phyloP scores from a whole-genome alignment of 139 green algal genomes.

The Astrephomene gubernaculifera region DNA sequence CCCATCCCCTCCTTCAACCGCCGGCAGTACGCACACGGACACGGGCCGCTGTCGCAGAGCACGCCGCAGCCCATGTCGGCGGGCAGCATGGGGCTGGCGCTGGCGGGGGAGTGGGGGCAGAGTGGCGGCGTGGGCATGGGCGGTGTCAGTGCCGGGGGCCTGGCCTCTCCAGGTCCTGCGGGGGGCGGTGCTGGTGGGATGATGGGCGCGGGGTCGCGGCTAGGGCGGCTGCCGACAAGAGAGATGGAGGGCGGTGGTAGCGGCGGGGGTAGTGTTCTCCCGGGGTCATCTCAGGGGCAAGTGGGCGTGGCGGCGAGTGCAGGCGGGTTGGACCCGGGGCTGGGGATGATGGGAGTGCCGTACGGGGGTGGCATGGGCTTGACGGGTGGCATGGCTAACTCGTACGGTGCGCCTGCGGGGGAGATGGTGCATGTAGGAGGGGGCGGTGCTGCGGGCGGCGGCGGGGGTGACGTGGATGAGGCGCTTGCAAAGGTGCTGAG shows the following conservation, averaged over 20 bases:
- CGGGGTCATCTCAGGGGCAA: no score
- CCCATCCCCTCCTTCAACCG: conserved; percentile 48
- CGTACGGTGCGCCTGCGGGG: neutral
- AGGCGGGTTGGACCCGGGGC: neutral
- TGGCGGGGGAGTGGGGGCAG: conserved; percentile 21
- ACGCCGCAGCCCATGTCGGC: conserved; percentile 17
- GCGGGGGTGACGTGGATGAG: conserved; percentile 1
- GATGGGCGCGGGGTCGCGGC: neutral
- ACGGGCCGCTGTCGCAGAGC: conserved; percentile 23
- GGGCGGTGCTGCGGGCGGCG: neutral
- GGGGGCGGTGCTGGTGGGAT: neutral
- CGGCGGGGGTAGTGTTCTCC: no score
- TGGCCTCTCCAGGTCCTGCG: no score
- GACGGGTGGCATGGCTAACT: neutral
- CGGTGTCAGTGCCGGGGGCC: neutral
- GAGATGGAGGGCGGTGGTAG: neutral
- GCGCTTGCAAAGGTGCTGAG: conserved; percentile 50
- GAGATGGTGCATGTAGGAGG: neutral
- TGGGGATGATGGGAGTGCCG: neutral
- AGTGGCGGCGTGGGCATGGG: neutral
- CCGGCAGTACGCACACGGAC: conserved; percentile 27
- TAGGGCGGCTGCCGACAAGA: neutral
- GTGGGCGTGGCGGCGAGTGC: neutral
- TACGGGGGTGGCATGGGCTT: neutral
- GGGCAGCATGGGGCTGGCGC: neutral